Conservation (phyloP, 305 asterid species). For the Withania somnifera region DNA sequence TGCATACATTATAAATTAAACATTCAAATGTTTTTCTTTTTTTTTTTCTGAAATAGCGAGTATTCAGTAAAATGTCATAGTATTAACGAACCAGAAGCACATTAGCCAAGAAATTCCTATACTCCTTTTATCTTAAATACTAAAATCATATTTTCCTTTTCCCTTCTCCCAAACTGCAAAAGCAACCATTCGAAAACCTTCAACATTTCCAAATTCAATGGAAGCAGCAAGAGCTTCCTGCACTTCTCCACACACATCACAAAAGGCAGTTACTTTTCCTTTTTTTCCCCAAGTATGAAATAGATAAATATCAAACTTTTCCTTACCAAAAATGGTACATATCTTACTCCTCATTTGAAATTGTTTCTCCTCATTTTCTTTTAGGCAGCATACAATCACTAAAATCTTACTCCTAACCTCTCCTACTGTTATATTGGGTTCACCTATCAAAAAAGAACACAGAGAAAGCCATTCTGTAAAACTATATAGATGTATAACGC, state of each 20-base stretch:
- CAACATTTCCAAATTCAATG: background rate
- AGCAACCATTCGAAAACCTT: background rate
- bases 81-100: background rate
- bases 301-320: background rate
- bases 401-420: background rate
- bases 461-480: background rate
- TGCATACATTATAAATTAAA: background rate
- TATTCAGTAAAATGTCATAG: background rate
- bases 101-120: background rate
- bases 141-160: background rate
- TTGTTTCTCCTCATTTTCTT: background rate
- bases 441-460: background rate
- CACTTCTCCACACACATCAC: background rate
- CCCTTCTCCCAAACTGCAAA: background rate
- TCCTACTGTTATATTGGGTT: background rate
- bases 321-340: too few species aligned
- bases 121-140: background rate
- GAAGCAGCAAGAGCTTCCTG: background rate
- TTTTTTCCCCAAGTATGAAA: background rate
- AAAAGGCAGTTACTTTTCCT: background rate
- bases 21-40: background rate
- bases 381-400: background rate
- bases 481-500: background rate
- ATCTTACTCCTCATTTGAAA: too few species aligned
- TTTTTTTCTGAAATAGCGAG: background rate